phyloP scores from a whole-genome alignment of 2,329 filamentous ascomycete genomes.

The Nigrospora osmanthi region DNA sequence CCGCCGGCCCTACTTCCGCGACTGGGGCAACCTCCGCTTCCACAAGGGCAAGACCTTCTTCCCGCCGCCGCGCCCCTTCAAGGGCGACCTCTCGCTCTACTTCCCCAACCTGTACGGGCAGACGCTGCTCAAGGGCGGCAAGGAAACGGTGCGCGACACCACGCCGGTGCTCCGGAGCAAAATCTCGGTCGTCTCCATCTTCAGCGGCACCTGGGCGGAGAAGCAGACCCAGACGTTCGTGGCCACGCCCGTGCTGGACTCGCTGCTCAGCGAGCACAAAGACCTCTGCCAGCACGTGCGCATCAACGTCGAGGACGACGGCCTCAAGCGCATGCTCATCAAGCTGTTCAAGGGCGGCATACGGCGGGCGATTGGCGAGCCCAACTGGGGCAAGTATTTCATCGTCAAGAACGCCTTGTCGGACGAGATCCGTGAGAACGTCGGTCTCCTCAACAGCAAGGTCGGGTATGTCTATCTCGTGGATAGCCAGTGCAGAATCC shows the following conservation, averaged over 20 bases:
- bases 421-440: slow-evolving; percentile 53
- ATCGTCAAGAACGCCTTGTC: slow-evolving; percentile 50
- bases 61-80: slow-evolving; percentile 78
- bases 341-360: slow-evolving; percentile 47
- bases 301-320: slow-evolving; percentile 82
- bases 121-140: slow-evolving; percentile 57
- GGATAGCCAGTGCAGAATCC: slow-evolving; percentile 78
- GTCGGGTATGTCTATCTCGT: slow-evolving; percentile 92
- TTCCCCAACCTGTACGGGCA: slow-evolving; percentile 87
- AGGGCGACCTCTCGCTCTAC: slow-evolving; percentile 72
- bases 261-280: slow-evolving; percentile 45
- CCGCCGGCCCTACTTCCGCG: slow-evolving; percentile 85
- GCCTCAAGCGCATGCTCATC: slow-evolving; percentile 54
- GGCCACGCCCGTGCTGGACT: slow-evolving; percentile 62
- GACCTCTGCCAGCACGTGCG: slow-evolving; percentile 67
- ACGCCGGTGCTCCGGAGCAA: slow-evolving; percentile 67
- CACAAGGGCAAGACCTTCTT: slow-evolving; percentile 91
- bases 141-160: slow-evolving; percentile 52
- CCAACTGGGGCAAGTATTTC: slow-evolving; percentile 55
- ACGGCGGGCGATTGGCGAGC: slow-evolving; percentile 38
- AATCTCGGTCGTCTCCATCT: slow-evolving; percentile 72
- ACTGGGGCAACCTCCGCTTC: slow-evolving; percentile 78
- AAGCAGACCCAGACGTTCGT: slow-evolving; percentile 69
- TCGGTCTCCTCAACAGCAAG: slow-evolving; percentile 75
- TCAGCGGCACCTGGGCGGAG: slow-evolving; percentile 80